Evolutionary conservation across 2,329 filamentous ascomycete species (phyloP), one percentile per base, ranked within the genome.

Genomic region (Fusarium burgessii): DNA sequence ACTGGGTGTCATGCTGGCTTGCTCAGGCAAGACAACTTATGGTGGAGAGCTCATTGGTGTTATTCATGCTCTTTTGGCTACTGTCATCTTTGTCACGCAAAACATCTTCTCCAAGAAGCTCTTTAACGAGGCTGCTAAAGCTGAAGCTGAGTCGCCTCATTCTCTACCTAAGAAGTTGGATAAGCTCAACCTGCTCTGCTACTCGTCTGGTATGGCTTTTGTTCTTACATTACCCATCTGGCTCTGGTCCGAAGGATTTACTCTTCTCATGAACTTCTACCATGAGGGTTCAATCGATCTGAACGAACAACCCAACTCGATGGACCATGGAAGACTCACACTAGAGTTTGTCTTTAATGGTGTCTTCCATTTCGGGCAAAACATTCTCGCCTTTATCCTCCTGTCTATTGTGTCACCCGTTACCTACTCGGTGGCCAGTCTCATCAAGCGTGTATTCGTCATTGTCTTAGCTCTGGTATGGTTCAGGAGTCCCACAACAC

Each of bases 101-200:
- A 99, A 99, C 78, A 99, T 99, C 62, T 97, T 98, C 73, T 98
- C 95, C 23, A 99, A 99, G 82, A 93, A 94, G 72, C 90, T 99
- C 13, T 99, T 99, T 85, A 99, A 98, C 80, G 95, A 98, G 78
- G 94, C 93, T 10, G 92, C 94, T 10, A 91, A 91, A 63, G 93
- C 93, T 4, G 95, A 98, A 81, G 89, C 91, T 11, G 93, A 97
- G 58, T 88, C 88, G 2, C 80, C 85, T 10, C 86, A 87, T 1
- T 82, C 86, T 15, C 87, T 88, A 59, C 88, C 90, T 45, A 90
- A 91, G 68, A 98, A 97, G 82, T 88, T 98, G 20, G 96, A 99
- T 83, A 99, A 99, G 83, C 89, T 99, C 42, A 99, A 99, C 78
- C 86, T 99, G 20, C 87, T 99, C 6, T 98, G 93, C 84, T 99